phyloP scores from a whole-genome alignment of 352 stramenopile species.

The Pythium sp. region DNA sequence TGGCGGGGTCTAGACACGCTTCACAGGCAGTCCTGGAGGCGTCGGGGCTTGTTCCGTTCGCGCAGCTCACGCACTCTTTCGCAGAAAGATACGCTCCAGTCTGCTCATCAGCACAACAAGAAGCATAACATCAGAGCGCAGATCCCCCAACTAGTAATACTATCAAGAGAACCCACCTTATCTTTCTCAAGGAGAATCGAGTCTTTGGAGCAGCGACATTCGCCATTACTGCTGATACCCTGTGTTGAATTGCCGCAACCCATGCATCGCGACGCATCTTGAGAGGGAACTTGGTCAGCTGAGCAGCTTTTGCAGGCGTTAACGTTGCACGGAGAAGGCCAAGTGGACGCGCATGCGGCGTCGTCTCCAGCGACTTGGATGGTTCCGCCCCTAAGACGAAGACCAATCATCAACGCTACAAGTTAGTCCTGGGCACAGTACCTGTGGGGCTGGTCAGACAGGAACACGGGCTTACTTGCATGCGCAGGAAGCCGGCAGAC shows the following conservation, averaged over 20 bases:
- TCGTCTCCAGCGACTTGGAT: slow-evolving; percentile 28
- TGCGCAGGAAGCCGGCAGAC: slow-evolving; percentile 33
- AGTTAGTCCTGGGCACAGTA: not conserved
- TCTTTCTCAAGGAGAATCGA: slow-evolving; percentile 55
- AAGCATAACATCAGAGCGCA: not conserved
- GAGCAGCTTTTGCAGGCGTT: slow-evolving; percentile 42
- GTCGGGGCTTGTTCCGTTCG: slow-evolving; percentile 36
- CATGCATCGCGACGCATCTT: slow-evolving; percentile 48
- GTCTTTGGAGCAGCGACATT: slow-evolving; percentile 50
- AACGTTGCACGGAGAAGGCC: slow-evolving; percentile 59
- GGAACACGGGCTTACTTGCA: slow-evolving; percentile 27
- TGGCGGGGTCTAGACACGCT: slow-evolving; percentile 71
- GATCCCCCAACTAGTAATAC: not conserved
- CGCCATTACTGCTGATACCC: slow-evolving; percentile 27
- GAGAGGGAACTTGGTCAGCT: slow-evolving; percentile 32
- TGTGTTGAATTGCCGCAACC: slow-evolving; percentile 61
- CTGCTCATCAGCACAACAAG: slow-evolving; percentile 21
- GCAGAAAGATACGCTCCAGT: slow-evolving; percentile 39
- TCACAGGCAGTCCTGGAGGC: slow-evolving; percentile 45
- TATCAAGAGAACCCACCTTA: slow-evolving; percentile 20
- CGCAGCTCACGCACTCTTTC: slow-evolving; percentile 67
- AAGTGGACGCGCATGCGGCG: slow-evolving; percentile 46
- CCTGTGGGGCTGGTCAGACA: not conserved
- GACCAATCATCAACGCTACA: not conserved
- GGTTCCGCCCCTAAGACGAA: slow-evolving; percentile 15